Base-by-base conservation (phyloP, 176 grass and related monocot genomes). In the Phoenix dactylifera region DNA sequence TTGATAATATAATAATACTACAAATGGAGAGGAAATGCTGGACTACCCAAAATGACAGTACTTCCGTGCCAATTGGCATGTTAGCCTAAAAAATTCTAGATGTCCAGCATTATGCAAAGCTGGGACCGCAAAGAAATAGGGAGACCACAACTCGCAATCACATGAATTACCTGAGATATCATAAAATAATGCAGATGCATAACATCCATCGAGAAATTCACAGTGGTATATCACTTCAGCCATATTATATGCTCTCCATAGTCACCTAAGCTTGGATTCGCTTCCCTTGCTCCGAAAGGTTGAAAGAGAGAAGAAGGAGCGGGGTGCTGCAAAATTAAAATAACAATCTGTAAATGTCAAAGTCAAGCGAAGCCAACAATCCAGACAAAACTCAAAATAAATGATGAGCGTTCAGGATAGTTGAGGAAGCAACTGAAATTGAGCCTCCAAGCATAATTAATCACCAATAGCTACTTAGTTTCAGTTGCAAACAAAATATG, bases 251-350 rank as follows among this genome's bases (percentile, higher is more conserved):
- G 18, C 1, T 6, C 24, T 50, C 66, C 57, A 65, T 32, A 59
- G 26, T 92, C 79, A 98, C 76, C 94, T 92, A 26, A 83, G 68
- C 22, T 67, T 59, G 15, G 76, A 59, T 52, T 86, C 79, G 49
- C 59, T 69, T 64, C 69, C 71, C 74, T 74, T 80, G 50, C 63
- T 72, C 22, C 79, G 75, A 55, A 92, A 87, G 19, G 79, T 73
- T 7, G 83, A 52, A 28, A 92, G 67, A 4, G 72, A 75, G 64
- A 92, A 92, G 73, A 92, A 92, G 1, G 76, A 86, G 22, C 79
- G 80, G 53, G 74, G 76, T 16, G 64, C 88, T 92, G 83, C 64
- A 50, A 62, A 9, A n/a, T 16, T 32, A 64, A 51, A 29, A 30
- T 16, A 70, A 59, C 7, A 44, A 1, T 9, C 9, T 3, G 35